Evolutionary conservation across 2,329 filamentous ascomycete species (phyloP).

Genomic region (Didymella pinodella): DNA sequence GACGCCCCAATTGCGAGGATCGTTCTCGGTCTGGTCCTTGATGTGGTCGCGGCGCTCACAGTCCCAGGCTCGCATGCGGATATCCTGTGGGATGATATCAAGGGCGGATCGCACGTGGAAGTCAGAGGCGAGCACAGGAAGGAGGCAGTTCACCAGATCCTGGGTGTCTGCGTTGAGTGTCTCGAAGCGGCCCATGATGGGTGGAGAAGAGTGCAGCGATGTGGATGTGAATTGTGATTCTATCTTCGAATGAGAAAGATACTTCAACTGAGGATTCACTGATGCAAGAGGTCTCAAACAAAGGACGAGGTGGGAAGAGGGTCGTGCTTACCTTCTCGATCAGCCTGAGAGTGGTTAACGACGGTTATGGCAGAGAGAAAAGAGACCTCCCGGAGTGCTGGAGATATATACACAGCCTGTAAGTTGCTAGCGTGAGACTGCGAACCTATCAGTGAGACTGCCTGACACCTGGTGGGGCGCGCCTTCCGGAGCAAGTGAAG

Average conservation of each 20-base stretch:
- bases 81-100: constrained; percentile 46
- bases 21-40: constrained; percentile 43
- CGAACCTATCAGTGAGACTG: neutral
- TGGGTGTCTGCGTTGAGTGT: constrained; percentile 46
- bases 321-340: constrained; percentile 7
- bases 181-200: constrained; percentile 41
- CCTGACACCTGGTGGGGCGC: neutral
- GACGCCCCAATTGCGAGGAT: constrained; percentile 49
- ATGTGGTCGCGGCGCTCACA: constrained; percentile 47
- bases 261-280: neutral
- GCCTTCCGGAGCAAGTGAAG: constrained; percentile 11
- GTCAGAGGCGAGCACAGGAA: constrained; percentile 40
- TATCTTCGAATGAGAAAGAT: neutral
- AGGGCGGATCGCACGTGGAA: constrained; percentile 33
- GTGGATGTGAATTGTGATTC: neutral
- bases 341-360: neutral
- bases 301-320: neutral
- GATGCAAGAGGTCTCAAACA: neutral
- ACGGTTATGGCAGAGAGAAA: neutral
- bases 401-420: neutral
- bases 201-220: neutral
- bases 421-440: neutral
- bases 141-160: constrained; percentile 42
- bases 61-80: constrained; percentile 50
- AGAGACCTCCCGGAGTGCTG: neutral